Conservation (phyloP, 2,329 filamentous ascomycete species). For the Teratosphaeriaceae sp. region DNA sequence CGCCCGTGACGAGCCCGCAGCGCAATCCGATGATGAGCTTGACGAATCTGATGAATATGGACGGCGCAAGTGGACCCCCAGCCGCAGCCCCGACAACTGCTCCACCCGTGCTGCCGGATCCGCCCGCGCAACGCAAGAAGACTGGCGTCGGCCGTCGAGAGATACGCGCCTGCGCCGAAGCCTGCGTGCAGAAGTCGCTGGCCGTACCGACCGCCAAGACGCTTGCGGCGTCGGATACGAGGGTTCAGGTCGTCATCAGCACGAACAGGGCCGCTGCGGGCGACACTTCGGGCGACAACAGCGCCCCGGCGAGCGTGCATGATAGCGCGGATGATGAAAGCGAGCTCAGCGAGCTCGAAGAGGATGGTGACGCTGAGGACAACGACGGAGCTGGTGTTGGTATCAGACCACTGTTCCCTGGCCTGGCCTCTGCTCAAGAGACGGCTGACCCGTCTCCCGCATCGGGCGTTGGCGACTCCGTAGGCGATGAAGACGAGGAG, state of each 20-base stretch:
- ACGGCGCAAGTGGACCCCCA: constrained; percentile 20
- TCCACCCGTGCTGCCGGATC: constrained; percentile 9
- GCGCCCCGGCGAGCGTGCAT: constrained; percentile 50
- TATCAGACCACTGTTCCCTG: constrained; percentile 21
- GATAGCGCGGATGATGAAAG: constrained; percentile 50
- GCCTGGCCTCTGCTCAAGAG: constrained; percentile 8
- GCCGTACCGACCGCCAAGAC: constrained; percentile 6
- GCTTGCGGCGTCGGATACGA: constrained; percentile 4
- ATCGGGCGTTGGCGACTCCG: background rate
- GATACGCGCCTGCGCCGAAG: constrained; percentile 53
- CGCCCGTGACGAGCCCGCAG: constrained; percentile 14
- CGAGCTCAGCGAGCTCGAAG: constrained; percentile 48
- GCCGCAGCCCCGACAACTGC: constrained; percentile 4
- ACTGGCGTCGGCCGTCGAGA: constrained; percentile 56
- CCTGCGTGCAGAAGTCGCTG: constrained; percentile 38
- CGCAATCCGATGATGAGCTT: constrained; percentile 28
- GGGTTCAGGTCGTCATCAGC: constrained; percentile 25
- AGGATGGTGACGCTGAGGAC: constrained; percentile 20
- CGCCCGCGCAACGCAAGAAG: constrained; percentile 25
- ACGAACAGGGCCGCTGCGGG: constrained; percentile 22
- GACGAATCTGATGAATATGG: constrained; percentile 29
- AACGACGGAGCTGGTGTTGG: constrained; percentile 4
- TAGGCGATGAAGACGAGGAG: constrained; percentile 2
- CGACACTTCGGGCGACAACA: constrained; percentile 36
- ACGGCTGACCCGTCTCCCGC: background rate